These are phyloP conservation scores for Aspergillus incahuasiensis DNA, from an alignment of 495 filamentous ascomycete species.

Conservation along the genomic window DNA sequence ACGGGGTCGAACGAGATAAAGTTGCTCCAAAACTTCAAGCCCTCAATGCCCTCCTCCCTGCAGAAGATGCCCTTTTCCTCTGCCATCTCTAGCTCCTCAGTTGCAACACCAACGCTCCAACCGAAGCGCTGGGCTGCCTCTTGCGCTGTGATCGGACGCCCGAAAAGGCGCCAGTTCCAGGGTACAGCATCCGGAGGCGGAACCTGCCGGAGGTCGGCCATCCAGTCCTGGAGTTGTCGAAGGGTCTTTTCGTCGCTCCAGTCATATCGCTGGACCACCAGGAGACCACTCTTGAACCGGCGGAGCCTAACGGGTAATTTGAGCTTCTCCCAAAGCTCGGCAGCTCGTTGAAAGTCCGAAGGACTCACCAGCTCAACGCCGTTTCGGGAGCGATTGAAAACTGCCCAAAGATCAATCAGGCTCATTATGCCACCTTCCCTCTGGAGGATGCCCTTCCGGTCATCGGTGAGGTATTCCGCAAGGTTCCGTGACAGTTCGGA, in stretches of 20 bases:
- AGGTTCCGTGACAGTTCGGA: slow-evolving; percentile 82
- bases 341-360: slow-evolving; percentile 85
- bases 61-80: slow-evolving; percentile 80
- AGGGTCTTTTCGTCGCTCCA: slow-evolving; percentile 90
- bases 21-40: slow-evolving; percentile 79
- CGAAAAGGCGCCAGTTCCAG: slow-evolving; percentile 75
- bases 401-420: slow-evolving; percentile 92
- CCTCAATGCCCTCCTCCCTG: slow-evolving; percentile 79
- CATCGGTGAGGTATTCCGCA: slow-evolving; percentile 92
- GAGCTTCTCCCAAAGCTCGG: slow-evolving; percentile 80
- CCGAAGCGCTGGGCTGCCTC: slow-evolving; percentile 88
- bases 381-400: slow-evolving; percentile 93
- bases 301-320: slow-evolving; percentile 81
- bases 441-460: slow-evolving; percentile 71
- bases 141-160: slow-evolving; percentile 81
- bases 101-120: slow-evolving; percentile 97
- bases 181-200: slow-evolving; percentile 58
- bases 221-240: slow-evolving; percentile 67
- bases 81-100: slow-evolving; percentile 95
- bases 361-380: slow-evolving; percentile 94
- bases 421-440: slow-evolving; percentile 91
- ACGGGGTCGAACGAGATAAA: slow-evolving; percentile 31
- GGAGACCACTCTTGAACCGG: slow-evolving; percentile 83
- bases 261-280: slow-evolving; percentile 85
- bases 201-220: slow-evolving; percentile 63